A percentile compares a stretch with the other conserved stretches of the same genome.
phyloP scores from a whole-genome alignment of 163 green algal species.

The Trebouxia gelatinosa region DNA sequence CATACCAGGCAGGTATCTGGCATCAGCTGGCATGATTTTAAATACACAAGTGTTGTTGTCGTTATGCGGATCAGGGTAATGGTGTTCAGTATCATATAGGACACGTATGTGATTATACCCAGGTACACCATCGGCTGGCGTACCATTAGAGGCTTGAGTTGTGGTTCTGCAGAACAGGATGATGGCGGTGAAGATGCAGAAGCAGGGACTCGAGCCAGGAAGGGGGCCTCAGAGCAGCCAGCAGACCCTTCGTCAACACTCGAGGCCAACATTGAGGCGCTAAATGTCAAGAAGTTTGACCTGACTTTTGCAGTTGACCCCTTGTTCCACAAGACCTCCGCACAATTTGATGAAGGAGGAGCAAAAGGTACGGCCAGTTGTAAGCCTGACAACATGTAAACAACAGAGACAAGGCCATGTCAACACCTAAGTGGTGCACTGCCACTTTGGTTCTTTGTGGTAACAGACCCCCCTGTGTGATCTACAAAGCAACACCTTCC shows the following conservation, averaged over 20 bases:
- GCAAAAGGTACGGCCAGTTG: slow-evolving; percentile 46
- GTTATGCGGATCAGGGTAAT: too few species aligned
- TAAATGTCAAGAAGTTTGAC: slow-evolving; percentile 66
- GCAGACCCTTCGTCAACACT: slow-evolving; percentile 53
- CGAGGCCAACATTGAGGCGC: slow-evolving; percentile 46
- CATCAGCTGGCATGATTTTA: too few species aligned
- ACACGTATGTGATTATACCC: too few species aligned
- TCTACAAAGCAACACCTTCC: too few species aligned
- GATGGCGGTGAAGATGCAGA: slow-evolving; percentile 35
- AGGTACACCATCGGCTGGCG: too few species aligned
- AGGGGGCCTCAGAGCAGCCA: slow-evolving; percentile 25
- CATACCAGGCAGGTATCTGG: too few species aligned
- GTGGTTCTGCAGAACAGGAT: not conserved
- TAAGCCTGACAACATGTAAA: not conserved
- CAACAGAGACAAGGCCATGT: not conserved
- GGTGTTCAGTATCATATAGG: too few species aligned
- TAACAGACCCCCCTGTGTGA: too few species aligned
- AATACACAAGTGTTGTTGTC: too few species aligned
- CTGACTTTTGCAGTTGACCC: slow-evolving; percentile 79
- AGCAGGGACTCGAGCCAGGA: slow-evolving; percentile 16
- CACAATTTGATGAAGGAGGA: slow-evolving; percentile 88
- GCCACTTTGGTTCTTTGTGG: too few species aligned
- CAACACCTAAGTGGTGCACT: not conserved
- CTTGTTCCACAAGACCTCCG: slow-evolving; percentile 86
- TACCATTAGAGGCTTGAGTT: too few species aligned